These are phyloP conservation scores for Cucumis sativus DNA, from an alignment of 306 rosid species.

Conservation along the genomic window DNA sequence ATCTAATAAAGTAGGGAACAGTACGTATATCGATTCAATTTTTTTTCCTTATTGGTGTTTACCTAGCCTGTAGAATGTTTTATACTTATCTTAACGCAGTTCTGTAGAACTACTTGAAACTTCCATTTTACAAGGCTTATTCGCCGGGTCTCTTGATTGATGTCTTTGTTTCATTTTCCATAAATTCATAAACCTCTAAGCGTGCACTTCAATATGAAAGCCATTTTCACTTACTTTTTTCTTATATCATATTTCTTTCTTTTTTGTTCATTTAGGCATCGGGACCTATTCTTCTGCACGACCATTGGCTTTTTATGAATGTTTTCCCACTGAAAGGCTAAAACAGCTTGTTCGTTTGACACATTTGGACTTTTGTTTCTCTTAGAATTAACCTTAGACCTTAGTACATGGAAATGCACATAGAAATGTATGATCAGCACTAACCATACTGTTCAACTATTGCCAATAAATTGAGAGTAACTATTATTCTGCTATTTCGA, in stretches of 20 bases:
- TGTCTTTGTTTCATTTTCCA: not conserved
- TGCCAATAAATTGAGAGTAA: not conserved
- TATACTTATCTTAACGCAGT: not conserved
- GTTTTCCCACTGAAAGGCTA: conserved; percentile 26
- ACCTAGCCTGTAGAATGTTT: not conserved
- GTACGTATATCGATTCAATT: not conserved
- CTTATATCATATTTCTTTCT: not conserved
- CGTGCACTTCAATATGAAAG: not conserved
- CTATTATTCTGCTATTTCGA: not conserved
- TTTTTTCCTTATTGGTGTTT: not conserved
- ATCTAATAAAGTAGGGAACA: not conserved
- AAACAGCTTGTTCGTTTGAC: conserved; percentile 20
- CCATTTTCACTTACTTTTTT: conserved; percentile 13
- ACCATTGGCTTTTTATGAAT: conserved; percentile 9
- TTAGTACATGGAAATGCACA: not conserved
- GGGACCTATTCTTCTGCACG: conserved; percentile 24
- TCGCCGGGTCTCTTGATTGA: not conserved
- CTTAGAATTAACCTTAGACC: conserved; percentile 5
- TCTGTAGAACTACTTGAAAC: not conserved
- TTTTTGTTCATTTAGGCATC: conserved; percentile 9
- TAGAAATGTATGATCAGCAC: not conserved
- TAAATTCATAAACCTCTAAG: not conserved
- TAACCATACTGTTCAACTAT: not conserved
- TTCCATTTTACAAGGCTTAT: not conserved
- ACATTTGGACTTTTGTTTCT: conserved; percentile 8